Evolutionary conservation across 2,329 filamentous ascomycete species (phyloP), one percentile per base, ranked within the genome.

Genomic region (Acrocalymma vagum): DNA sequence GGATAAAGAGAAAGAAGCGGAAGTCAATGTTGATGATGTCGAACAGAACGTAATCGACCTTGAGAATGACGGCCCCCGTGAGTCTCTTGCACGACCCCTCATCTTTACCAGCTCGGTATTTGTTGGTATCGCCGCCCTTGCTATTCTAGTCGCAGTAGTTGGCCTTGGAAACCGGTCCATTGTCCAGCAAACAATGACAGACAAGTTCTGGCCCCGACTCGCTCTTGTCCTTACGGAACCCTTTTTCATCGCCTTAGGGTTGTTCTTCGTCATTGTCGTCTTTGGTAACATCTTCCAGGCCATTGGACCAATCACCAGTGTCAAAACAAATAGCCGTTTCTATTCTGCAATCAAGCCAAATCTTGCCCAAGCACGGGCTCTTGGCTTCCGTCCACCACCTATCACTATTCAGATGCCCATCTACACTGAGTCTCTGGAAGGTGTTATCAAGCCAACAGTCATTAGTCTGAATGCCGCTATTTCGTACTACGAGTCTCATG

Each of bases 331-430:
- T 78, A 90, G 87, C 60, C 88, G 87, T 63, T 92, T 86, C 72
- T 92, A 87, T 72, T 92, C 88, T 0, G 88, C 57, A 26, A 49
- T 51, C 46, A 63, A 60, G 85, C 7, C 75, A 75, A 49, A 49
- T 18, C 22, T 59, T 1, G 25, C 36, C 4, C 45, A 51, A 18
- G 25, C 79, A 81, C 16, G 84, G 85, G 2, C 79, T 77, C 15
- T 90, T 14, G 80, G 81, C 38, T 74, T 73, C 4, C 35, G 38
- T 63, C 75, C 90, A 8, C 86, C 86, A 2, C 87, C 88, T 60
- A 78, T 88, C 52, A 76, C 72, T 6, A 88, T 94, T 30, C 89
- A 94, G 60, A 90, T 88, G 63, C 89, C 89, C 9, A 88, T 94
- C 1, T 94, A 94, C 76, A 94, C 92, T 65, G 89, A 93, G 67